A percentile compares a stretch with the other conserved stretches of the same genome.
Evolutionary conservation across 2,329 filamentous ascomycete genomes (phyloP).

Genomic region (Blastomyces parvus): DNA sequence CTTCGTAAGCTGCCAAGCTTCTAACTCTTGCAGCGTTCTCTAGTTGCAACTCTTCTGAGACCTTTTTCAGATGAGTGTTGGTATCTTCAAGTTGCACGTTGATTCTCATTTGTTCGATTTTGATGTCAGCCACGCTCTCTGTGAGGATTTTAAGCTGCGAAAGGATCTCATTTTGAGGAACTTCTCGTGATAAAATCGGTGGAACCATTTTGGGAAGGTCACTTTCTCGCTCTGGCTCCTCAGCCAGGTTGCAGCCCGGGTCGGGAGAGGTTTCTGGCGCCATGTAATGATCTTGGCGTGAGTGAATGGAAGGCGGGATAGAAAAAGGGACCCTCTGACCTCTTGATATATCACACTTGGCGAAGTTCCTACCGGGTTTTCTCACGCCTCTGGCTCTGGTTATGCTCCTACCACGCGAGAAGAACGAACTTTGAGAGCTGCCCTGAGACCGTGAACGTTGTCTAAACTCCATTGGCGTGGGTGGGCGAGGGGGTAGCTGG

Average conservation of each 20-base stretch:
- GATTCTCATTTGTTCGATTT: neutral
- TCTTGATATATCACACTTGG: neutral
- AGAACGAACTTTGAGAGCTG: neutral
- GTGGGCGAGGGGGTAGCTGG: conserved; percentile 1
- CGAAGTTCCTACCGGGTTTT: too few species aligned
- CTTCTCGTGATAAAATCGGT: too few species aligned
- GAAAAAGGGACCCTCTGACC: neutral
- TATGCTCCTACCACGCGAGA: neutral
- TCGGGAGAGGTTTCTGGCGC: too few species aligned
- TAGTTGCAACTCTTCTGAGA: neutral
- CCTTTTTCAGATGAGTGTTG: neutral
- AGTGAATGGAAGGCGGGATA: neutral
- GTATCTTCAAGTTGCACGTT: neutral
- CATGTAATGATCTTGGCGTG: neutral
- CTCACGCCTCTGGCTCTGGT: neutral
- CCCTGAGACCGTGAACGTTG: neutral
- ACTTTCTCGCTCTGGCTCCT: neutral
- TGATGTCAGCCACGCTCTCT: neutral
- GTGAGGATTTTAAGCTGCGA: neutral
- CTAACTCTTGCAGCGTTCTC: neutral
- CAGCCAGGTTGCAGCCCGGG: neutral
- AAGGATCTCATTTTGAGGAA: neutral
- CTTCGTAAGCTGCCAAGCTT: neutral
- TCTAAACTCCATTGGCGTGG: neutral
- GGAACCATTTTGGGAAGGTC: neutral